Base-by-base conservation (phyloP, 305 asterid genomes). In the Withania somnifera region DNA sequence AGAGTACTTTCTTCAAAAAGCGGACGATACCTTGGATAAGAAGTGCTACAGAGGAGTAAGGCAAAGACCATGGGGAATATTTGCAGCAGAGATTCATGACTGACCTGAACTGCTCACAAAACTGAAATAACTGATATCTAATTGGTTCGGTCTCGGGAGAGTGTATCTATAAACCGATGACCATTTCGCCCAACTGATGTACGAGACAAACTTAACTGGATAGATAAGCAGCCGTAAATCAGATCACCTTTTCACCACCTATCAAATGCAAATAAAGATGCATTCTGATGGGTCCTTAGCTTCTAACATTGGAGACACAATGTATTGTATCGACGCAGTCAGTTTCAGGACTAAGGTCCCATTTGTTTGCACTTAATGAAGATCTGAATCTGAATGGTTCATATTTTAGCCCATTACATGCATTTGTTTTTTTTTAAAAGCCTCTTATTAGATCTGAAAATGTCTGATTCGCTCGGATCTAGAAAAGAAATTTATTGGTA, bases 21-120 rank as follows among this genome's bases (percentile, higher is more conserved):
- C 4, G 14, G 22, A 64, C 17, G 75, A 64, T 64, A 64, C 50
- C 26, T 32, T 32, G 76, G 19, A 54, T 19, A 85, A 71, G 79
- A 85, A 83, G 85, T 90, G 82, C 57, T 88, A 86, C 84, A 84
- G 92, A 61, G 96, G 93, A 47, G 93, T 90, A n/a, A 84, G 94
- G 86, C 89, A 84, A 81, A 52, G 94, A 78, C 95, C 93, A 7
- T 90, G 95, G 93, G 92, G 93, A 40, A 91, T 89, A 42, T 91
- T 86, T 79, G 95, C 95, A 17, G 93, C 94, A 5, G 96, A 94
- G 91, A 91, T 94, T 50, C 93, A 93, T 10, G 97, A 92, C 58
- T 95, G 24, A 64, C 47, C 73, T 1, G 20, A 64, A 32, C 47
- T 64, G 14, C 26, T 64, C 26, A 19, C 50, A 32, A 63, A 64